Base-by-base conservation (phyloP, 1,139 yeast genomes). In the Debaryomyces psychrophilus region DNA sequence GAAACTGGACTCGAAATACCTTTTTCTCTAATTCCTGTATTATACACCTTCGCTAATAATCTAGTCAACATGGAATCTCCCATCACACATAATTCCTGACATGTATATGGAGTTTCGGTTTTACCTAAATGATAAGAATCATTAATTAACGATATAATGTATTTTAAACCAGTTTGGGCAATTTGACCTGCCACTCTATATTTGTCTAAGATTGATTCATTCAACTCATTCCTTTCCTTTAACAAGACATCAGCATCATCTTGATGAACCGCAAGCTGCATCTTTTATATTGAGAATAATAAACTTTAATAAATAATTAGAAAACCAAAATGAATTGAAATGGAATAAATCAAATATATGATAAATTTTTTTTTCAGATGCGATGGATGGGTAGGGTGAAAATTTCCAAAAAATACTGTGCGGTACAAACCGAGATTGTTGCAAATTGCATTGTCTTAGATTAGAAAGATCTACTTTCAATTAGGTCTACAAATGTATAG, bases 1-100 rank as follows among this genome's bases (percentile, higher is more conserved):
- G 88, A 80, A 12, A 92, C 92, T n/a, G 99, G 99, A 49, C 79
- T 80, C 11, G 97, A 89, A 62, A 93, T 87, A 50, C 97, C 97
- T 67, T 87, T 88, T 69, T 87, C 95, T 57, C 79, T 75, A 33
- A 83, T 86, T 51, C 77, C 79, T 49, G 64, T 67, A 55, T 71
- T 80, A 64, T 79, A 85, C 26, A 73, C 82, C 49, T 72, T 73
- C 42, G 74, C 71, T 50, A 87, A 69, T 47, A 87, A 72, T 44
- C 79, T 71, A 43, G 73, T 67, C 61, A 90, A 68, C 67, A 83
- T 87, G 18, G 88, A 81, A 66, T 92, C 97, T 38, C 95, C 89
- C 47, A 86, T 69, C 36, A 89, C 68, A 73, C 97, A 90, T 52
- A 92, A 73, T 58, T 90, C 96, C 41, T 90, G 85, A 43, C 87